phyloP scores from a whole-genome alignment of 495 filamentous ascomycete genomes.

The Trichoderma parareesei region DNA sequence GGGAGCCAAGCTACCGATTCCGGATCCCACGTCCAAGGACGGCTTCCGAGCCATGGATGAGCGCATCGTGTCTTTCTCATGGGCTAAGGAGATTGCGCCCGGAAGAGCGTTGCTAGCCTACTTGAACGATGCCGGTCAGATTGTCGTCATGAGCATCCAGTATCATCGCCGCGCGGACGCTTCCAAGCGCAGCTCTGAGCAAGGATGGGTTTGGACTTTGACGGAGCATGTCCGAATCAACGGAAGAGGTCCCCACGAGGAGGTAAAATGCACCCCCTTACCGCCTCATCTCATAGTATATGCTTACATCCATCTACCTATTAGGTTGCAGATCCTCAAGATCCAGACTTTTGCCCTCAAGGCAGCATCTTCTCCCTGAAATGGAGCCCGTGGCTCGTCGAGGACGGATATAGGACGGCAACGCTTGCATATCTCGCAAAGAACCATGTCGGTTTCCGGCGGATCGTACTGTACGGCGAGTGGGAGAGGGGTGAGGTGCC shows the following conservation, averaged over 20 bases:
- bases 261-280: constrained; percentile 16
- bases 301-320: constrained; percentile 4
- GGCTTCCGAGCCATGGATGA: constrained; percentile 20
- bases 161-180: constrained; percentile 14
- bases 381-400: constrained; percentile 35
- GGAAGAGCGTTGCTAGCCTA: constrained; percentile 33
- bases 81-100: constrained; percentile 32
- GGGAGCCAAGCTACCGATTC: constrained; percentile 39
- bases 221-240: constrained; percentile 34
- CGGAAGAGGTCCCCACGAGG: constrained; percentile 32
- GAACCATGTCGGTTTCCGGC: constrained; percentile 39
- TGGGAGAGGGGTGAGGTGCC: constrained; percentile 21
- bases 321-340: constrained; percentile 20
- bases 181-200: neutral
- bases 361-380: constrained; percentile 38
- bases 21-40: constrained; percentile 23
- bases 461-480: constrained; percentile 23
- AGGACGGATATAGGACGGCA: constrained; percentile 21
- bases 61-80: constrained; percentile 35
- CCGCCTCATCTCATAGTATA: constrained; percentile 14
- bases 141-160: constrained; percentile 36
- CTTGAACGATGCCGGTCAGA: constrained; percentile 33
- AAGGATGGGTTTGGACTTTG: constrained; percentile 29
- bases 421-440: constrained; percentile 33
- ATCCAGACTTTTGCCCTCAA: constrained; percentile 31